Evolutionary conservation across 495 filamentous ascomycete genomes (phyloP).

Genomic region (Neurospora intermedia): DNA sequence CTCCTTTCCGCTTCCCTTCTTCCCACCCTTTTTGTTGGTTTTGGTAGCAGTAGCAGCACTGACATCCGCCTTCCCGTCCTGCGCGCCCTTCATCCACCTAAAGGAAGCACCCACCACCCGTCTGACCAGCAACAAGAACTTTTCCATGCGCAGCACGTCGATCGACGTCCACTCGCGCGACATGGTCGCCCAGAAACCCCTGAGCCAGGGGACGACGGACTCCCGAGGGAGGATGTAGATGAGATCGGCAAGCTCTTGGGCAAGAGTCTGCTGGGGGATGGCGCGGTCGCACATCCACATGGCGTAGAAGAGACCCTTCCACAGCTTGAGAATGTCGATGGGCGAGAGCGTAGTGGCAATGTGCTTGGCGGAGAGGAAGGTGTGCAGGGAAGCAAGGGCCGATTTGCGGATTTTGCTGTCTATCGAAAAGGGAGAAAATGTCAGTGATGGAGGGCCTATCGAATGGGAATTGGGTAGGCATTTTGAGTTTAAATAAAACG

Average conservation of each 20-base stretch:
- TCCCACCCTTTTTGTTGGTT: slow-evolving; percentile 12
- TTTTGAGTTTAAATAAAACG: too few species aligned
- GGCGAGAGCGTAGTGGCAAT: slow-evolving; percentile 43
- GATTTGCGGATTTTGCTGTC: slow-evolving; percentile 74
- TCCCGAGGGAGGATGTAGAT: slow-evolving; percentile 50
- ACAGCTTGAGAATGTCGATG: slow-evolving; percentile 80
- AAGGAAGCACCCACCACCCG: slow-evolving; percentile 62
- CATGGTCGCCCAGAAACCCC: slow-evolving; percentile 87
- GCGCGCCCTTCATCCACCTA: slow-evolving; percentile 33
- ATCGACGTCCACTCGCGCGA: slow-evolving; percentile 69
- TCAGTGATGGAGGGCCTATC: too few species aligned
- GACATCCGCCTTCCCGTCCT: slow-evolving; percentile 49
- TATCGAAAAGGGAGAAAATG: slow-evolving; percentile 17
- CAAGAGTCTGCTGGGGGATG: slow-evolving; percentile 74
- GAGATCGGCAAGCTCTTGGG: slow-evolving; percentile 63
- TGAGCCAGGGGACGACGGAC: slow-evolving; percentile 51
- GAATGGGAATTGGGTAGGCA: not conserved
- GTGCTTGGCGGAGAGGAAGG: slow-evolving; percentile 60
- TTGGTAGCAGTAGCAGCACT: slow-evolving; percentile 45
- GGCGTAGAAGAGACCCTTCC: slow-evolving; percentile 96
- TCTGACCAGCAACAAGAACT: slow-evolving; percentile 80
- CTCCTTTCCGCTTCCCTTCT: not conserved
- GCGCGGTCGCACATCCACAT: slow-evolving; percentile 93
- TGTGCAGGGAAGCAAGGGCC: slow-evolving; percentile 66
- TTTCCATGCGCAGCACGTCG: slow-evolving; percentile 82